phyloP scores from a whole-genome alignment of 257 asterid genomes.

The Fraxinus quadrangulata region DNA sequence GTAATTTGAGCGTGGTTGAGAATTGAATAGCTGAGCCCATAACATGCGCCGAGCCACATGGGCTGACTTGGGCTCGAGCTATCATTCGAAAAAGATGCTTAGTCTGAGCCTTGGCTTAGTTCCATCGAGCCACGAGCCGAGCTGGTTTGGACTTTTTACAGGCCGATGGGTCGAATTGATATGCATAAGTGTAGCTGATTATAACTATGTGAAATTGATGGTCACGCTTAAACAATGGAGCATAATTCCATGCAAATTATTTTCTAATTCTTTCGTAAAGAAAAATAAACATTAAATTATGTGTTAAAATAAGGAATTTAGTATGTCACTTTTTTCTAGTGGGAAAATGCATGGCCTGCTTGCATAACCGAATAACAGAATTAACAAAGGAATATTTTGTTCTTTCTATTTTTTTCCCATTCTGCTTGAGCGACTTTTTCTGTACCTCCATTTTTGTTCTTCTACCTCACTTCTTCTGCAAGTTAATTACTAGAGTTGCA shows the following conservation, averaged over 20 bases:
- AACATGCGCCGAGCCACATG: no score
- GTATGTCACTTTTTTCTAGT: slow-evolving; percentile 14
- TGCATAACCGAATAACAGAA: slow-evolving; percentile 56
- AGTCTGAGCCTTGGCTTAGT: no score
- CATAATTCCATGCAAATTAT: neutral
- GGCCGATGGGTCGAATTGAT: no score
- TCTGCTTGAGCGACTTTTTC: slow-evolving; percentile 2
- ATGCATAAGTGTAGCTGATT: no score
- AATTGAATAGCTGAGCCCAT: no score
- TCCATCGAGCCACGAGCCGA: no score
- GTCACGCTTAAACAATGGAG: neutral
- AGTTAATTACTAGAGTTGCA: neutral
- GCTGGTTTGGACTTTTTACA: no score
- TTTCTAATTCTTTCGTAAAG: neutral
- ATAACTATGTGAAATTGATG: neutral
- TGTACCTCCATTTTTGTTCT: neutral
- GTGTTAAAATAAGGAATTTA: neutral
- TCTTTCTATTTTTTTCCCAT: neutral
- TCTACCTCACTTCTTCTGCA: slow-evolving; percentile 12
- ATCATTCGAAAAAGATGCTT: no score
- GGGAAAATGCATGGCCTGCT: slow-evolving; percentile 33
- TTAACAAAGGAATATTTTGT: slow-evolving; percentile 48
- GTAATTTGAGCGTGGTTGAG: neutral
- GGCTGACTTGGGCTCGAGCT: no score
- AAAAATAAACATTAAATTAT: neutral